Evolutionary conservation across 2,329 filamentous ascomycete species (phyloP).

Genomic region (Colletotrichum endophyticum): DNA sequence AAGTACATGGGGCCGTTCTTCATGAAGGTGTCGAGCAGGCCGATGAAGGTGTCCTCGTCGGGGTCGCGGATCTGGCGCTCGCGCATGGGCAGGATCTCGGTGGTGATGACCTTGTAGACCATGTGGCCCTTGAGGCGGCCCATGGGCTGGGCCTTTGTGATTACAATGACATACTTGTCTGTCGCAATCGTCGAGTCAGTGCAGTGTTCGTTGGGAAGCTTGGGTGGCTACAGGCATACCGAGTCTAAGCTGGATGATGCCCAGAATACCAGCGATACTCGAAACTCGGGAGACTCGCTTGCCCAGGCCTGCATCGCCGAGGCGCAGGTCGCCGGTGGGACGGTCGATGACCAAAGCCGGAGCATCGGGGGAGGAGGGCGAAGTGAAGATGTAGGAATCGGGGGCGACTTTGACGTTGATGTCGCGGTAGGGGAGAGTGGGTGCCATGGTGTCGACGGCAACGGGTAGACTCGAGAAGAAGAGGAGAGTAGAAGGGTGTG

Average conservation of each 20-base stretch:
- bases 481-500: neutral
- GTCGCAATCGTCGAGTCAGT: conserved; percentile 13
- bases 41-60: conserved; percentile 92
- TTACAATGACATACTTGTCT: conserved; percentile 96
- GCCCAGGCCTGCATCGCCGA: conserved; percentile 79
- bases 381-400: conserved; percentile 95
- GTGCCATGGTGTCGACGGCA: conserved; percentile 36
- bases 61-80: conserved; percentile 90
- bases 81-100: conserved; percentile 92
- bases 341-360: conserved; percentile 89
- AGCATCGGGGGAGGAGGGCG: conserved; percentile 88
- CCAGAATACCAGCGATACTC: conserved; percentile 93
- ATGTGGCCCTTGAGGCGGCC: conserved; percentile 94
- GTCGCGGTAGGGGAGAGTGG: conserved; percentile 80
- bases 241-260: conserved; percentile 90
- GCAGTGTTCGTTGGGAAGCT: neutral
- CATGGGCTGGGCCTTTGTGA: conserved; percentile 91
- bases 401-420: conserved; percentile 95
- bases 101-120: conserved; percentile 90
- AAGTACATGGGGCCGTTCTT: conserved; percentile 94
- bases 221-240: conserved; percentile 59
- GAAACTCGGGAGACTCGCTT: conserved; percentile 78
- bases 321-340: conserved; percentile 86
- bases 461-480: neutral
- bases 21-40: conserved; percentile 80